Conservation (phyloP, 2,329 filamentous ascomycete species). For the Colletotrichum somersetense region DNA sequence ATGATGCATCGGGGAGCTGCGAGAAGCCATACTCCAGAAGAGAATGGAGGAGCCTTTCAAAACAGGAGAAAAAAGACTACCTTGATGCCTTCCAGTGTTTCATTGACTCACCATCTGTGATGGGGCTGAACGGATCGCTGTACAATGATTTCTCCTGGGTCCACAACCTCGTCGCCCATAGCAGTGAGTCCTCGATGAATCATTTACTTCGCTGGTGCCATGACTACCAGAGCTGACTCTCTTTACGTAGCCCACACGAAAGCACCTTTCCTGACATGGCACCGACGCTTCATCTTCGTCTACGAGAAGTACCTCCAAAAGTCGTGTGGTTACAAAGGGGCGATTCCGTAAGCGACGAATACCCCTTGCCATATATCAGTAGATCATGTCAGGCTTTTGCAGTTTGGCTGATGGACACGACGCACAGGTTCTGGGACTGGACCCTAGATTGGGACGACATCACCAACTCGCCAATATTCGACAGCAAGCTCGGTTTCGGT, state of each 20-base stretch:
- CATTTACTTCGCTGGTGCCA: background rate
- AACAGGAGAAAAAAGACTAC: conserved; percentile 35
- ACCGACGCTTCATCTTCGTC: conserved; percentile 41
- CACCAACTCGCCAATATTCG: conserved; percentile 40
- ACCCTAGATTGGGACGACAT: conserved; percentile 42
- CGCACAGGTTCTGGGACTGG: conserved; percentile 40
- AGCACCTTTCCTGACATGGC: conserved; percentile 41
- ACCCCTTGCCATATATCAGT: background rate
- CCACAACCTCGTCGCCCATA: conserved; percentile 41
- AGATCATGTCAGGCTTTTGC: background rate
- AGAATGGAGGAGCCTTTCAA: conserved; percentile 39
- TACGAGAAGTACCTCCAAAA: conserved; percentile 37
- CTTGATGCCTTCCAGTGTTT: conserved; percentile 41
- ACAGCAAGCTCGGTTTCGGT: conserved; percentile 39
- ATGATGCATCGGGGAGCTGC: background rate
- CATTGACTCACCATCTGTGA: conserved; percentile 34
- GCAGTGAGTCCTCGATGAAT: conserved; percentile 24
- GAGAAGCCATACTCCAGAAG: conserved; percentile 26
- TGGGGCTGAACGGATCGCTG: conserved; percentile 38
- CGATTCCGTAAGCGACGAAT: conserved; percentile 25
- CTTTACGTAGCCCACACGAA: conserved; percentile 27
- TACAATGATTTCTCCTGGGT: conserved; percentile 43
- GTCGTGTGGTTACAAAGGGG: conserved; percentile 35
- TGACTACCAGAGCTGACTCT: background rate
- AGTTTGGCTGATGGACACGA: background rate